phyloP scores from a whole-genome alignment of 1,139 yeast genomes.

The Yamadazyma sp. region DNA sequence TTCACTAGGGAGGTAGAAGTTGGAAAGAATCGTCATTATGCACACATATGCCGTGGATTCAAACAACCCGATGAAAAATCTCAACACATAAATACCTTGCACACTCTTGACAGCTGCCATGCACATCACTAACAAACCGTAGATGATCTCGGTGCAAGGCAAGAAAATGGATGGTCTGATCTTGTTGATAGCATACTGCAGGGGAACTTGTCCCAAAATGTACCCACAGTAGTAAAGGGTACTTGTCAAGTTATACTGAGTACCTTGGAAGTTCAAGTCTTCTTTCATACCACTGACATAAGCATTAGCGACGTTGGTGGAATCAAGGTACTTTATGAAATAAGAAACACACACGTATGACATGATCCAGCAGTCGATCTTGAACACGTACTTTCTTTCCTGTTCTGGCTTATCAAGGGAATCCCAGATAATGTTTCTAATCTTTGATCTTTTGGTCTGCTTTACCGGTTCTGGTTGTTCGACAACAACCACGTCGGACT shows the following conservation, averaged over 20 bases:
- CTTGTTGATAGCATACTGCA: constrained; percentile 13
- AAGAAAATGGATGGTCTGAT: constrained; percentile 19
- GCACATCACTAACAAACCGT: constrained; percentile 14
- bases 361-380: constrained; percentile 37
- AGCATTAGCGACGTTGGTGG: constrained; percentile 34
- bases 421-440: constrained; percentile 41
- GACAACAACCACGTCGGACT: too few species aligned
- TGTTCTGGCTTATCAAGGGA: constrained; percentile 45
- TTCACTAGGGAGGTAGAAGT: constrained; percentile 18
- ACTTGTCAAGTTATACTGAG: constrained; percentile 49
- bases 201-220: constrained; percentile 21
- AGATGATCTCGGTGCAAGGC: constrained; percentile 14
- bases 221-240: constrained; percentile 35
- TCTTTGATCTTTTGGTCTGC: not conserved
- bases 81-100: constrained; percentile 13
- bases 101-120: constrained; percentile 14
- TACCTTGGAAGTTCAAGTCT: constrained; percentile 47
- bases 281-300: constrained; percentile 53
- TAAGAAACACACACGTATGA: constrained; percentile 34
- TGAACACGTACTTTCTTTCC: constrained; percentile 23
- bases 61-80: constrained; percentile 17
- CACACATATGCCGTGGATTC: constrained; percentile 18
- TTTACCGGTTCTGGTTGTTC: not conserved
- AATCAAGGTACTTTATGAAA: constrained; percentile 47
- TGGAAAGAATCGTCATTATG: constrained; percentile 16